Base-by-base conservation (phyloP, 768 basidiomycete species). In the Lactarius quietus region DNA sequence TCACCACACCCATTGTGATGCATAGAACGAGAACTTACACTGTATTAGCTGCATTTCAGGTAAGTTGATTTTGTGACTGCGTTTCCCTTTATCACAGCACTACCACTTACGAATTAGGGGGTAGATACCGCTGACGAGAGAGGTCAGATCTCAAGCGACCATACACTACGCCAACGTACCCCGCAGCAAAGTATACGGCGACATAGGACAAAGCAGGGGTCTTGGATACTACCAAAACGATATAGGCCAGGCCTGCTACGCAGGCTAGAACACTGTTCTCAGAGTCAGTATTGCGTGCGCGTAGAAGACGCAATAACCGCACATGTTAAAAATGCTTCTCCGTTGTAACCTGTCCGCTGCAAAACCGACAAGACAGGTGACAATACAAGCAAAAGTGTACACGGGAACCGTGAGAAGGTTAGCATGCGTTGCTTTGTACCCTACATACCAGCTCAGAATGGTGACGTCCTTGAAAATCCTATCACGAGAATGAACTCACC, bases 341-440 rank as follows among this genome's bases (percentile, higher is more conserved):
- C 79, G 78, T 20, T 86, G 84, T 64, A 80, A 79, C 57, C 82
- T 78, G 72, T 92, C 89, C 1, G 88, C 88, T 10, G 78, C 56
- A 72, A 80, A 88, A 7, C 88, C 89, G 36, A 90, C 84, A 0
- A 74, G 59, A 70, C 85, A 88, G 5, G 90, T 92, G 43, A 85
- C 73, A 28, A 86, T 76, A 68, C 88, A 86, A 14, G 90, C 91
- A 52, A 84, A 80, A 9, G 79, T 80, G 70, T 92, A 93, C 41
- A 91, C 88, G 0, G 90, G 91, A 5, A 92, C 89, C 4, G 88
- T 89, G 61, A 92, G 74, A 48, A 92, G 78, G 73, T 92, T 92
- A 9, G 91, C 90, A 0, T 81, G 80, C 0, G 89, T 90, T 4
- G 88, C 87, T n/a, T 76, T 75, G 73, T 79, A 91, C 9, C 88